A percentile compares a stretch with the other conserved stretches of the same genome.
Evolutionary conservation across 1,139 yeast genomes (phyloP).

Genomic region (Suhomyces yuchorum): DNA sequence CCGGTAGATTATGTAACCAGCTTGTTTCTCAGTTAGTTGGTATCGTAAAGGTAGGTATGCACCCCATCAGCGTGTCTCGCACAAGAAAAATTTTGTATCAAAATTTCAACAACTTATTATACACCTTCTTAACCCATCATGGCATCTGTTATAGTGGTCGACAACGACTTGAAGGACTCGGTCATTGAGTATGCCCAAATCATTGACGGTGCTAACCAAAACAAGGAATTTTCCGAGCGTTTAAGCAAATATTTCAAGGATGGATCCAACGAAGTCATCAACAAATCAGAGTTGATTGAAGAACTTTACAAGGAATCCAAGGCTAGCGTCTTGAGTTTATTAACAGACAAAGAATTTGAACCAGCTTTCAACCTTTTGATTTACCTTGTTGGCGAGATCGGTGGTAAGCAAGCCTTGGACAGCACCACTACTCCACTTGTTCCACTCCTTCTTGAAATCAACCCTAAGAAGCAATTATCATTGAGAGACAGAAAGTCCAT

Average conservation of each 20-base stretch:
- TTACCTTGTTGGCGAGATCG: conserved; percentile 36
- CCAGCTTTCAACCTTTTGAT: conserved; percentile 47
- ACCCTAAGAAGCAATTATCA: conserved; percentile 43
- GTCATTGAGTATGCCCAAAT: conserved; percentile 44
- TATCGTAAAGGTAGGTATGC: conserved; percentile 1
- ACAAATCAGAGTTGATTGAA: conserved; percentile 32
- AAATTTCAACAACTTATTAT: conserved; percentile 9
- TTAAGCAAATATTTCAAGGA: conserved; percentile 28
- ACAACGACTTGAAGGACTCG: conserved; percentile 47
- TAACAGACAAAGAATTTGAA: conserved; percentile 49
- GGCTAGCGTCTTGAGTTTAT: conserved; percentile 31
- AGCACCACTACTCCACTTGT: conserved; percentile 32
- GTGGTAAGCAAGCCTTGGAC: conserved; percentile 31
- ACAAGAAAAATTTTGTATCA: conserved; percentile 16
- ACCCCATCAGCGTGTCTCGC: conserved; percentile 10
- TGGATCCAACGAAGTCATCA: conserved; percentile 28
- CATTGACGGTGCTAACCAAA: conserved; percentile 37
- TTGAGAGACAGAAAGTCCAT: conserved; percentile 52
- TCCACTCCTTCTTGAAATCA: conserved; percentile 34
- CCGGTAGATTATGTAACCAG: neutral
- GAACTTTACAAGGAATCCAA: conserved; percentile 26
- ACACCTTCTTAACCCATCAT: conserved; percentile 21
- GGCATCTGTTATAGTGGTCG: conserved; percentile 52
- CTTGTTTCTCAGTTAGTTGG: neutral
- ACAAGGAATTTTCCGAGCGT: conserved; percentile 31